Conservation (phyloP, 768 basidiomycete species). For the Cytidiella melzeri region DNA sequence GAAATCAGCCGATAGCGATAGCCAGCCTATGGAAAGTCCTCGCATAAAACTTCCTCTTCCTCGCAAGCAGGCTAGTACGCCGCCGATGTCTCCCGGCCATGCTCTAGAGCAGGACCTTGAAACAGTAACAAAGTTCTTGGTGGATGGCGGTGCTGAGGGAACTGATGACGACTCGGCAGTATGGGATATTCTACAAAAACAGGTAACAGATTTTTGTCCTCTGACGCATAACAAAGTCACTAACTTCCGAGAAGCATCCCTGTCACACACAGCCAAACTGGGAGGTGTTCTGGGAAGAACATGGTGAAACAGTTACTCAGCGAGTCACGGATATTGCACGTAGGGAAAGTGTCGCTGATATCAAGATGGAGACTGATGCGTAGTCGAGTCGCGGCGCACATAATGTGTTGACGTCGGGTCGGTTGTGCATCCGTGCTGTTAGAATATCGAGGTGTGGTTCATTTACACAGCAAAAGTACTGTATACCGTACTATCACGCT, state of each 20-base stretch:
- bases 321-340: not conserved
- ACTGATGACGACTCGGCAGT: slow-evolving; percentile 41
- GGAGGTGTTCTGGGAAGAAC: not conserved
- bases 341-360: too few relatives aligned
- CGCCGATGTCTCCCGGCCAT: not conserved
- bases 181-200: slow-evolving; percentile 41
- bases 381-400: too few relatives aligned
- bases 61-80: not conserved
- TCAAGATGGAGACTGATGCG: too few relatives aligned
- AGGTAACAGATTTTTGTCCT: not conserved
- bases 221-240: not conserved
- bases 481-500: slow-evolving; percentile 1
- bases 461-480: slow-evolving; percentile 33
- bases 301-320: not conserved
- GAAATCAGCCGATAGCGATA: not conserved
- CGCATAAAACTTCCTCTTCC: slow-evolving; percentile 4
- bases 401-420: too few relatives aligned
- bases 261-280: not conserved
- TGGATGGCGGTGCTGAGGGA: slow-evolving; percentile 42
- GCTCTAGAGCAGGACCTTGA: slow-evolving; percentile 38
- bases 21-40: not conserved
- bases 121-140: slow-evolving; percentile 49
- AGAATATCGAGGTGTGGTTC: not conserved
- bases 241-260: not conserved
- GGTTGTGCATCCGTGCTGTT: too few relatives aligned